Percentiles rank a stretch among this genome's conserved stretches.
phyloP scores from a whole-genome alignment of 441 rosid species.

The Arabidopsis hybrid region DNA sequence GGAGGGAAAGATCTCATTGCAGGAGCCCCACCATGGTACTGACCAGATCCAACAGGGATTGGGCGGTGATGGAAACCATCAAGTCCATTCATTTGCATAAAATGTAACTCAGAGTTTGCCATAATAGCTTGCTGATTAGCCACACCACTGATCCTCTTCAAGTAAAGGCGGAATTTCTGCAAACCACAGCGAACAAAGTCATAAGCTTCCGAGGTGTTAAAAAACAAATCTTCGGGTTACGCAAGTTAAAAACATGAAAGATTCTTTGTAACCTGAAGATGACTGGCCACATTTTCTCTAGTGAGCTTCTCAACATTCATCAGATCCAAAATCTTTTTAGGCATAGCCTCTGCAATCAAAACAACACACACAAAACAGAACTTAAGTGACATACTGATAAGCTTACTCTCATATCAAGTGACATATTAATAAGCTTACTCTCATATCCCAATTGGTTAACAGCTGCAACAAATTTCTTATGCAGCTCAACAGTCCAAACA shows the following conservation, averaged over 20 bases:
- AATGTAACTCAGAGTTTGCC: constrained; percentile 69
- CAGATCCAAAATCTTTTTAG: constrained; percentile 75
- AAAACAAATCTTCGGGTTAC: constrained; percentile 7
- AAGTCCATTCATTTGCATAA: constrained; percentile 60
- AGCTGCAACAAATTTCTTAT: constrained; percentile 73
- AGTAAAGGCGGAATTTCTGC: constrained; percentile 88
- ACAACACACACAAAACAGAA: constrained; percentile 3
- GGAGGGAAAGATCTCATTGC: constrained; percentile 63
- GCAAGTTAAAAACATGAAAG: not conserved
- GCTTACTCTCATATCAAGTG: not conserved
- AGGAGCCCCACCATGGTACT: constrained; percentile 52
- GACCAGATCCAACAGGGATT: constrained; percentile 56
- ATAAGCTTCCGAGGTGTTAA: constrained; percentile 36
- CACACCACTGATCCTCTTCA: constrained; percentile 75
- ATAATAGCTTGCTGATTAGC: constrained; percentile 76
- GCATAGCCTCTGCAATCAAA: constrained; percentile 75
- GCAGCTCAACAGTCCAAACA: constrained; percentile 73
- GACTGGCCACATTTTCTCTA: constrained; percentile 86
- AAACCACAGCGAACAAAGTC: constrained; percentile 32
- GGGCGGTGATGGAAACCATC: constrained; percentile 57
- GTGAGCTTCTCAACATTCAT: constrained; percentile 79
- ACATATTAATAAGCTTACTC: constrained; percentile 54
- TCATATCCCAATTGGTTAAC: constrained; percentile 72
- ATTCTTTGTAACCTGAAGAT: constrained; percentile 59
- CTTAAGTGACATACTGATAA: too few species aligned